Evolutionary conservation across 2,329 filamentous ascomycete species (phyloP).

Genomic region (Microdochium nivale): DNA sequence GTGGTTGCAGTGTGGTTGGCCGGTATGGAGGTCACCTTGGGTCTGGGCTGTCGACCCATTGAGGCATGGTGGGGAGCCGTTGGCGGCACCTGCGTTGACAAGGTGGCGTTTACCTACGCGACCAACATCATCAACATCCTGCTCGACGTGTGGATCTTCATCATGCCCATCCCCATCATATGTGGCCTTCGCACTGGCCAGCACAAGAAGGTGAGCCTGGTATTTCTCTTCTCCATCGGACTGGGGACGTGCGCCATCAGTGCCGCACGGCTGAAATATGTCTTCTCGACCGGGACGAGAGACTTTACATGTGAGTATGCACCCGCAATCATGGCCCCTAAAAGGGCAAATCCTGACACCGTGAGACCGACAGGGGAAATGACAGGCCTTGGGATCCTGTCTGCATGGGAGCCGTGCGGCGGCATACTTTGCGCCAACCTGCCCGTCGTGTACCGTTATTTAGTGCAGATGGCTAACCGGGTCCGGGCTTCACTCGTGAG

Average conservation of each 20-base stretch:
- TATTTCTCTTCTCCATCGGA: conserved; percentile 24
- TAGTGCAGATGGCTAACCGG: neutral
- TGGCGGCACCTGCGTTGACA: conserved; percentile 15
- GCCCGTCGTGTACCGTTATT: neutral
- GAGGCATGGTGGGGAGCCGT: conserved; percentile 10
- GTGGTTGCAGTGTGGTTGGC: conserved; percentile 16
- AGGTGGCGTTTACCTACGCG: conserved; percentile 21
- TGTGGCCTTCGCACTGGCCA: conserved; percentile 17
- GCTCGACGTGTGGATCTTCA: conserved; percentile 20
- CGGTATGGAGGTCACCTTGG: conserved; percentile 18
- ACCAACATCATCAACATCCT: conserved; percentile 22
- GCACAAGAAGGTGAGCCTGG: conserved; percentile 21
- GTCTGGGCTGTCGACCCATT: conserved; percentile 6
- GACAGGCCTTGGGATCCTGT: neutral
- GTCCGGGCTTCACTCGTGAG: neutral
- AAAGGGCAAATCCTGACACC: too few species aligned
- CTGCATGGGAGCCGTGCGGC: neutral
- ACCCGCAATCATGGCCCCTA: neutral
- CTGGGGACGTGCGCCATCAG: conserved; percentile 22
- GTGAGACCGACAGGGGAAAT: neutral
- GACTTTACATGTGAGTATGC: neutral
- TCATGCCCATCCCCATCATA: conserved; percentile 21
- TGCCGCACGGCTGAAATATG: conserved; percentile 16
- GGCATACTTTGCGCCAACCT: neutral
- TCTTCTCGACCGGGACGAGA: conserved; percentile 7